Conservation (phyloP, 805 yeast genomes). For the Hanseniaspora valbyensis region DNA sequence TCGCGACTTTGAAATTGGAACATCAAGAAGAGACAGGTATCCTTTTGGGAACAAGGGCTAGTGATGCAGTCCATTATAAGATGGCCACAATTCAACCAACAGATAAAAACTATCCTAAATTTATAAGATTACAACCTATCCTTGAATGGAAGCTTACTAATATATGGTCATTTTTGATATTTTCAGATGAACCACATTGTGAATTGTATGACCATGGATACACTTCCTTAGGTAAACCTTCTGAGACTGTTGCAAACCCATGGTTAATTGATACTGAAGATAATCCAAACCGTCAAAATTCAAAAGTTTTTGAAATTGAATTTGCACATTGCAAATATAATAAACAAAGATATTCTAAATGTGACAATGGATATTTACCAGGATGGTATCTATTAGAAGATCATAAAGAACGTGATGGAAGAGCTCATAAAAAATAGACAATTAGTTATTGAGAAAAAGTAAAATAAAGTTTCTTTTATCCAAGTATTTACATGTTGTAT, state of each 20-base stretch:
- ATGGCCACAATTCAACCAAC: slow-evolving; percentile 47
- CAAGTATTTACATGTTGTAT: background rate
- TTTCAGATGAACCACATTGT: slow-evolving; percentile 57
- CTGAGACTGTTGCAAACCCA: slow-evolving; percentile 66
- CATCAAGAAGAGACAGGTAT: slow-evolving; percentile 46
- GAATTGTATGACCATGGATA: slow-evolving; percentile 69
- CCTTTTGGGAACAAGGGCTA: slow-evolving; percentile 75
- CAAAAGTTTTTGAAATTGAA: slow-evolving; percentile 16
- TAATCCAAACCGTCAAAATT: slow-evolving; percentile 16
- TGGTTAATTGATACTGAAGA: slow-evolving; percentile 28
- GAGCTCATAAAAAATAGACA: slow-evolving; percentile 14
- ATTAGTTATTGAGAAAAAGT: too few relatives aligned
- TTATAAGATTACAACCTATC: slow-evolving; percentile 75
- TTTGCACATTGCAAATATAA: slow-evolving; percentile 10
- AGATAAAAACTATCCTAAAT: slow-evolving; percentile 85
- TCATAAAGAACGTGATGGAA: slow-evolving; percentile 27
- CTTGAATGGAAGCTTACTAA: slow-evolving; percentile 77
- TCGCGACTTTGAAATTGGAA: background rate
- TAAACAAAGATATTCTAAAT: background rate
- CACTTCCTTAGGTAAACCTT: slow-evolving; percentile 77
- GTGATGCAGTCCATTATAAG: slow-evolving; percentile 70
- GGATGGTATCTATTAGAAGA: slow-evolving; percentile 30
- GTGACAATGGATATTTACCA: slow-evolving; percentile 20
- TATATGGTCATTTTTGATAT: slow-evolving; percentile 71
- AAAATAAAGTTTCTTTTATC: background rate